A percentile compares a stretch with the other conserved stretches of the same genome.
Evolutionary conservation across 208 protist genomes (phyloP).

Genomic region (Trichomonas vaginalis): DNA sequence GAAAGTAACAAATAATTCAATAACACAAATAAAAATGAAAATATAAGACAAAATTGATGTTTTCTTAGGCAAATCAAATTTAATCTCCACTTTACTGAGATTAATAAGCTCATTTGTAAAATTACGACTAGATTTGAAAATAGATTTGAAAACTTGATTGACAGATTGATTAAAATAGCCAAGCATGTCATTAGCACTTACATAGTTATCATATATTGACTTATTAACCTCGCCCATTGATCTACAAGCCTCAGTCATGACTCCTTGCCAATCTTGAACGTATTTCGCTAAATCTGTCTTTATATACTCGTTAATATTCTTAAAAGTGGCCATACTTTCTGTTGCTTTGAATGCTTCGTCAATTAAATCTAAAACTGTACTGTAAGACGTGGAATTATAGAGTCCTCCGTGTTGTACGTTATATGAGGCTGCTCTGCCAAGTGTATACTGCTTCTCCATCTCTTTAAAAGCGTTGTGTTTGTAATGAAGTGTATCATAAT

Average conservation of each 20-base stretch:
- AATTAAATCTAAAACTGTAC: not conserved
- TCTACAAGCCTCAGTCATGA: not conserved
- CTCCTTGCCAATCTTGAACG: not conserved
- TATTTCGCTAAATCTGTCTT: not conserved
- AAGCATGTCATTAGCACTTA: not conserved
- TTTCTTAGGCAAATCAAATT: not conserved
- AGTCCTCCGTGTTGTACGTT: not conserved
- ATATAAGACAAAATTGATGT: not conserved
- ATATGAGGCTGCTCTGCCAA: not conserved
- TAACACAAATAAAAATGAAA: not conserved
- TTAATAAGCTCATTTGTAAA: not conserved
- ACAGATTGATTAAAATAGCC: not conserved
- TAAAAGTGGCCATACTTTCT: not conserved
- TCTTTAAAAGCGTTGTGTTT: not conserved
- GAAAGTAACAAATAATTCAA: not conserved
- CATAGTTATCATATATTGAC: not conserved
- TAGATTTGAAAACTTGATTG: not conserved
- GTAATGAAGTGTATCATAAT: not conserved
- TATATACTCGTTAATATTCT: not conserved
- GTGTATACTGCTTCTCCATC: not conserved
- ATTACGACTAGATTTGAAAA: not conserved
- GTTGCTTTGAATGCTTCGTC: not conserved
- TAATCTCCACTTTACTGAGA: not conserved
- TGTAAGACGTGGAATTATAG: not conserved
- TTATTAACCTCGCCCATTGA: not conserved